Evolutionary conservation across 306 rosid genomes (phyloP).

Genomic region (Pyrus communis): DNA sequence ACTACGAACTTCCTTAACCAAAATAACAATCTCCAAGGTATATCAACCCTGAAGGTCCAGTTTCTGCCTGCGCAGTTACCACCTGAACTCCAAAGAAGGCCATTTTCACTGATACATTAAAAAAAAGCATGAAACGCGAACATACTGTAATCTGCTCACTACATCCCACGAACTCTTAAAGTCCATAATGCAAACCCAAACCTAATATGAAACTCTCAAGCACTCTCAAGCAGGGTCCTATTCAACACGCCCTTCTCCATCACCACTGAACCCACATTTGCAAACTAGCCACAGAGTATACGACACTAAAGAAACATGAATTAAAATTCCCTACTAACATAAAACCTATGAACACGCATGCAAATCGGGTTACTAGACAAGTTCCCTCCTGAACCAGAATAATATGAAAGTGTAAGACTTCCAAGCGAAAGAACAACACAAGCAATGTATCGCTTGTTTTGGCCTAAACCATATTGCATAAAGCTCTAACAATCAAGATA

Average conservation of each 20-base stretch:
- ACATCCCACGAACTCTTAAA: neutral
- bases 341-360: neutral
- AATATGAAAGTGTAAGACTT: neutral
- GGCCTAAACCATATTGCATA: neutral
- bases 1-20: neutral
- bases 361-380: neutral
- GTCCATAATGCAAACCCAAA: neutral
- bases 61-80: neutral
- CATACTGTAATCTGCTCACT: neutral
- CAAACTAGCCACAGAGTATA: neutral
- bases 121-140: no score
- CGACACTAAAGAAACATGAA: neutral
- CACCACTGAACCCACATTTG: neutral
- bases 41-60: neutral
- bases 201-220: neutral
- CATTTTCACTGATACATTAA: neutral
- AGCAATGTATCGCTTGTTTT: neutral
- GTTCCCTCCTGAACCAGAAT: neutral
- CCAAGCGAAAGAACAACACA: neutral
- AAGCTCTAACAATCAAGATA: neutral
- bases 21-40: neutral
- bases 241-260: neutral
- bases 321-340: neutral
- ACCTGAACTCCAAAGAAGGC: neutral
- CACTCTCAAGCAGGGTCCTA: neutral